Conservation (phyloP, 495 filamentous ascomycete genomes). For the Neurospora hispaniola region DNA sequence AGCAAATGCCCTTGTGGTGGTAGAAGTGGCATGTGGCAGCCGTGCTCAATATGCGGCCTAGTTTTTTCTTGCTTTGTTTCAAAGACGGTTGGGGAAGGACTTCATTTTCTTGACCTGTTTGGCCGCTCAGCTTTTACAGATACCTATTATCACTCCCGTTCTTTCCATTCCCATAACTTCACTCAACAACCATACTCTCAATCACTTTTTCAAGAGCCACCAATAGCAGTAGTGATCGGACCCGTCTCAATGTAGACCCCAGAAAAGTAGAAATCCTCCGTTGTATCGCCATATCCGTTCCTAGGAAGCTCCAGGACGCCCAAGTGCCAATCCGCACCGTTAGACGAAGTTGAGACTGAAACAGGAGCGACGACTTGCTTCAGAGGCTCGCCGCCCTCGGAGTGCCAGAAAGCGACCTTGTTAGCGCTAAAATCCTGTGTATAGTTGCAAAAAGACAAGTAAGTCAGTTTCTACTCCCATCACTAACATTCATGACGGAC, state of each 20-base stretch:
- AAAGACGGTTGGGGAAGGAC: neutral
- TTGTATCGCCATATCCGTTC: constrained; percentile 37
- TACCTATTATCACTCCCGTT: neutral
- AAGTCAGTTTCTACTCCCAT: neutral
- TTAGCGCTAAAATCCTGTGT: constrained; percentile 42
- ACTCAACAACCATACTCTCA: neutral
- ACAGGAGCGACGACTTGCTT: constrained; percentile 48
- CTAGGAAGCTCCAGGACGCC: constrained; percentile 58
- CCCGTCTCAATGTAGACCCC: constrained; percentile 62
- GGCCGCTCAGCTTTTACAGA: neutral
- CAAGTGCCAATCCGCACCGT: constrained; percentile 66
- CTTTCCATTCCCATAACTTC: no score
- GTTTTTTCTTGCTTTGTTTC: neutral
- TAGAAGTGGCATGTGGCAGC: neutral
- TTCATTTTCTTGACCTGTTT: neutral
- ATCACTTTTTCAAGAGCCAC: constrained; percentile 25
- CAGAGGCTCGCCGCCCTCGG: constrained; percentile 46
- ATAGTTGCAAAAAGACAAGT: neutral
- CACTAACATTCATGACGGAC: neutral
- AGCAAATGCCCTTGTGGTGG: neutral
- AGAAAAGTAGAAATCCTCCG: constrained; percentile 62
- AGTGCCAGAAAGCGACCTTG: constrained; percentile 60
- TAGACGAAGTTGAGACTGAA: constrained; percentile 47
- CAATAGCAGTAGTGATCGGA: constrained; percentile 46
- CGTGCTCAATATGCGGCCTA: neutral